Evolutionary conservation across 2,329 filamentous ascomycete species (phyloP).

Genomic region (Verticillium nonalfalfae): DNA sequence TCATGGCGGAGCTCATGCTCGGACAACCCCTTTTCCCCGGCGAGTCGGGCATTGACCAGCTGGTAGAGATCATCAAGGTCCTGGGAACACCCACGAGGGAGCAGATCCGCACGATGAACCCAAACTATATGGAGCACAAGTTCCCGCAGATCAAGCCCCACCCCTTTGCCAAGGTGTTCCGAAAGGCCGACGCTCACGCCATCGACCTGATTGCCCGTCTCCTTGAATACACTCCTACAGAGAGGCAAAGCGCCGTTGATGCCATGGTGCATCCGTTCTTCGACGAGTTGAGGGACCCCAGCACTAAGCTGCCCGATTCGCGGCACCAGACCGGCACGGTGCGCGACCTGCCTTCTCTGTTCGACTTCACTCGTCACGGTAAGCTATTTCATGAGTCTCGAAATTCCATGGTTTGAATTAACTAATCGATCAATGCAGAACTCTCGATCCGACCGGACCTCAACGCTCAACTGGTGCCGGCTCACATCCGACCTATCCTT

Average conservation of each 20-base stretch:
- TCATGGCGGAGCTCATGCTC: constrained; percentile 99
- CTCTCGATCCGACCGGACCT: constrained; percentile 88
- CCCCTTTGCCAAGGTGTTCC: constrained; percentile 98
- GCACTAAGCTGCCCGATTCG: constrained; percentile 86
- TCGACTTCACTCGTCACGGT: constrained; percentile 94
- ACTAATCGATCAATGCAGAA: constrained; percentile 48
- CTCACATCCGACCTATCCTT: constrained; percentile 70
- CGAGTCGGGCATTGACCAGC: constrained; percentile 95
- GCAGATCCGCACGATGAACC: constrained; percentile 99
- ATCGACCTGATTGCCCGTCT: constrained; percentile 92
- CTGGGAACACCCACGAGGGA: constrained; percentile 93
- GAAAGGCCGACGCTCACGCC: constrained; percentile 86
- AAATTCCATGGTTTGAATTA: neutral
- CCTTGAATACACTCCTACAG: constrained; percentile 94
- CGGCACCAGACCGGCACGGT: constrained; percentile 76
- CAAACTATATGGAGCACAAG: constrained; percentile 99
- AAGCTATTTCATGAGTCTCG: constrained; percentile 29
- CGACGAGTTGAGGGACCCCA: constrained; percentile 90
- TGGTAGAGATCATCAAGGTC: constrained; percentile 99
- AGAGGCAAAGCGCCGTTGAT: constrained; percentile 86
- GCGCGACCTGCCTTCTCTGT: constrained; percentile 79
- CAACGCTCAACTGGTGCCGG: constrained; percentile 82
- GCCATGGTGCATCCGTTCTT: constrained; percentile 99
- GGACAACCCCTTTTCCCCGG: constrained; percentile 96
- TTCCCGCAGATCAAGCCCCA: constrained; percentile 99